Percentiles rank a stretch among this genome's conserved stretches.
phyloP scores from a whole-genome alignment of 768 basidiomycete genomes.

The Tephrocybe rancida region DNA sequence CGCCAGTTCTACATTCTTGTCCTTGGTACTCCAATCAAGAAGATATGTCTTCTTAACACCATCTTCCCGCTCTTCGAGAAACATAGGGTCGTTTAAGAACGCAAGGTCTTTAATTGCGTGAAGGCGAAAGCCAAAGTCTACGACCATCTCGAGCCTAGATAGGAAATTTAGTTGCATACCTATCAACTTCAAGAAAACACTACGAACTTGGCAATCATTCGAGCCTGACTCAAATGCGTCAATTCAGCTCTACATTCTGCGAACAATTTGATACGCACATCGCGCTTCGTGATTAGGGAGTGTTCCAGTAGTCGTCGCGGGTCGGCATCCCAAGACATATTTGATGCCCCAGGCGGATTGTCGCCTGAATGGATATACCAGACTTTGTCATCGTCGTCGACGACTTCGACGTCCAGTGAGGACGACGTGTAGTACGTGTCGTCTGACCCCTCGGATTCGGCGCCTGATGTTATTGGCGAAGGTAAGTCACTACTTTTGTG shows the following conservation, averaged over 20 bases:
- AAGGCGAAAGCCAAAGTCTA: conserved; percentile 46
- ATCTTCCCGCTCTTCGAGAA: conserved; percentile 46
- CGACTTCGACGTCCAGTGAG: neutral
- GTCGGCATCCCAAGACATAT: conserved; percentile 30
- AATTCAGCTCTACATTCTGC: neutral
- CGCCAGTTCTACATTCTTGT: conserved; percentile 32
- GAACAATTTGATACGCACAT: conserved; percentile 10
- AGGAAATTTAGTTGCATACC: neutral
- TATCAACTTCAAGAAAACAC: neutral
- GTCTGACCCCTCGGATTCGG: conserved; percentile 7
- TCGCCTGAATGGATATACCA: conserved; percentile 46
- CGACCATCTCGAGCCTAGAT: conserved; percentile 34
- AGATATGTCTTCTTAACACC: conserved; percentile 37
- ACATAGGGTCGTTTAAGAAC: conserved; percentile 58
- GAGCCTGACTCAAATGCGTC: conserved; percentile 17
- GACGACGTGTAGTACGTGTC: conserved; percentile 8
- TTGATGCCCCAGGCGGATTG: conserved; percentile 36
- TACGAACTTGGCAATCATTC: conserved; percentile 25
- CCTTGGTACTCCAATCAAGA: conserved; percentile 52
- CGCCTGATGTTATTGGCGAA: conserved; percentile 5
- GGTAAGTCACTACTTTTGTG: neutral
- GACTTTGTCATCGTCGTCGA: conserved; percentile 14
- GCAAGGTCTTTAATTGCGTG: conserved; percentile 40
- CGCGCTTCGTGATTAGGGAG: neutral
- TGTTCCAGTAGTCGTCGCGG: conserved; percentile 6